These are phyloP conservation scores for Lichtheimia hyalospora DNA, from an alignment of 371 early-diverging fungal species.

Conservation along the genomic window DNA sequence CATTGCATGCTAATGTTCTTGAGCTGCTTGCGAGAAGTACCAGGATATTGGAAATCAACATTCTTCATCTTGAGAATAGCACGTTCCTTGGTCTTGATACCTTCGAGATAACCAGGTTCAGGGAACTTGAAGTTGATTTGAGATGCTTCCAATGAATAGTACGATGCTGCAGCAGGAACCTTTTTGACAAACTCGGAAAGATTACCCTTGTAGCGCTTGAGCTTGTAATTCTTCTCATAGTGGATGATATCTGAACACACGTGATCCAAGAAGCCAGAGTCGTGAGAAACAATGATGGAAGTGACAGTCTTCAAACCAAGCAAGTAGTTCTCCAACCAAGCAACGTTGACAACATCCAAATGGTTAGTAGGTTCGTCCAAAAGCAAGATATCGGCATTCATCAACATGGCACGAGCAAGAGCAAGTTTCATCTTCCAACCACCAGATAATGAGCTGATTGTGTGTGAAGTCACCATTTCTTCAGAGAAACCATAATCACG, in stretches of 20 bases:
- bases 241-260: conserved; percentile 85
- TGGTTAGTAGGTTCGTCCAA: conserved; percentile 94
- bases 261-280: conserved; percentile 85
- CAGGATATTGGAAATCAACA: conserved; percentile 69
- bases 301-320: conserved; percentile 70
- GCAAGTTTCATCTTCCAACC: conserved; percentile 92
- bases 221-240: conserved; percentile 69
- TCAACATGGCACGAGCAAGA: conserved; percentile 80
- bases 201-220: conserved; percentile 83
- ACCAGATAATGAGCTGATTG: conserved; percentile 81
- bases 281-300: conserved; percentile 89
- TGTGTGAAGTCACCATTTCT: conserved; percentile 56
- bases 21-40: conserved; percentile 51
- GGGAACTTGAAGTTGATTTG: conserved; percentile 64
- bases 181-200: conserved; percentile 80
- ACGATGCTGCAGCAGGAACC: conserved; percentile 75
- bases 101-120: conserved; percentile 72
- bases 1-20: conserved; percentile 61
- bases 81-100: conserved; percentile 74
- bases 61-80: conserved; percentile 67
- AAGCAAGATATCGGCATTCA: conserved; percentile 82
- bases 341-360: conserved; percentile 80
- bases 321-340: conserved; percentile 83
- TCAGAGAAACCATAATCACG: conserved; percentile 70
- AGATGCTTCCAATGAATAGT: conserved; percentile 65